A percentile compares a stretch with the other conserved stretches of the same genome.
These are phyloP conservation scores for Trichosporon faecale DNA, from an alignment of 1,284 basidiomycete genomes.

Conservation along the genomic window DNA sequence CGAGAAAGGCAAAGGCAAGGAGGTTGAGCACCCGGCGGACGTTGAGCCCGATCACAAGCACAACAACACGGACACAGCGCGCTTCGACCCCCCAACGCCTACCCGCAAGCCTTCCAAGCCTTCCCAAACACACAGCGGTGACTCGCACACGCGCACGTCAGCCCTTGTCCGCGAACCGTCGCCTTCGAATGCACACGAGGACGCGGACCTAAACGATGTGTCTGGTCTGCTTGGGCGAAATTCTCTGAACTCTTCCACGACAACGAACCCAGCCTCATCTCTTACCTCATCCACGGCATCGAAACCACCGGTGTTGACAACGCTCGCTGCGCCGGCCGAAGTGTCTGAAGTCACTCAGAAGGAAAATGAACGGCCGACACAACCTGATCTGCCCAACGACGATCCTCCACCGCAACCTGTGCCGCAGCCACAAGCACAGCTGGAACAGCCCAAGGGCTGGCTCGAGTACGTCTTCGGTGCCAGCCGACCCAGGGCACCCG, in stretches of 20 bases:
- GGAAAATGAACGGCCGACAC: neutral
- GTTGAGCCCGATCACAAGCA: neutral
- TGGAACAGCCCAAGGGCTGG: neutral
- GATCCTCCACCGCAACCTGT: neutral
- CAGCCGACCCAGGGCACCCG: neutral
- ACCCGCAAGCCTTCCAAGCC: neutral
- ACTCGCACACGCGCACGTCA: neutral
- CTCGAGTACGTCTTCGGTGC: neutral
- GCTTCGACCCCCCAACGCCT: conserved; percentile 2
- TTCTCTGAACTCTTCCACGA: neutral
- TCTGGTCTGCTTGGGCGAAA: neutral
- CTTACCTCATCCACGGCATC: conserved; percentile 5
- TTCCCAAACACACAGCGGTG: neutral
- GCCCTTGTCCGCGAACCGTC: neutral
- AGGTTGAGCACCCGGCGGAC: neutral
- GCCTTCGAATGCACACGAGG: neutral
- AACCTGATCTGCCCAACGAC: neutral
- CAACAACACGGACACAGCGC: neutral
- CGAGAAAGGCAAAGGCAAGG: conserved; percentile 38
- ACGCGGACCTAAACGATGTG: neutral
- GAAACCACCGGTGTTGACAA: neutral
- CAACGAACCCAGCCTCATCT: neutral
- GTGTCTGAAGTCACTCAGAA: neutral
- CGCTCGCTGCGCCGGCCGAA: neutral
- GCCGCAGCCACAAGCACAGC: neutral